Evolutionary conservation across 2,329 filamentous ascomycete genomes (phyloP).

Genomic region (Fusarium gaditjirri): DNA sequence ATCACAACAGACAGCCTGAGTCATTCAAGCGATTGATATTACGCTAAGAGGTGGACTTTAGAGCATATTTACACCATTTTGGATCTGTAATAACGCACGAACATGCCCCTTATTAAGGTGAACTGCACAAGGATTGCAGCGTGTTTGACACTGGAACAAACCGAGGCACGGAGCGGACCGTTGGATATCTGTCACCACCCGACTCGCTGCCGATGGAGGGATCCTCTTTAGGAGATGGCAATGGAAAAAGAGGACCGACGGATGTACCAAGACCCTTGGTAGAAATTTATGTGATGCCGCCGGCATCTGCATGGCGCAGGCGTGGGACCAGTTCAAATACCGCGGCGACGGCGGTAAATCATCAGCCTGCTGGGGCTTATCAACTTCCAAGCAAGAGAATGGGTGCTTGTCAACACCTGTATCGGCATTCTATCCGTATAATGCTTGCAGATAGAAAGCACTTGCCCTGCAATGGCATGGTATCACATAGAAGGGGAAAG

Average conservation of each 20-base stretch:
- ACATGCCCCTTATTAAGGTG: not conserved
- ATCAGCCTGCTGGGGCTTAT: constrained; percentile 22
- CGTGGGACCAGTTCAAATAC: constrained; percentile 25
- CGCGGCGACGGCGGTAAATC: constrained; percentile 35
- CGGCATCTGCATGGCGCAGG: constrained; percentile 15
- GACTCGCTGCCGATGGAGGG: not conserved
- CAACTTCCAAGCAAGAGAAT: not conserved
- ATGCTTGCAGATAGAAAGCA: not conserved
- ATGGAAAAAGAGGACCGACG: not conserved
- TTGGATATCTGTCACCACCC: constrained; percentile 17
- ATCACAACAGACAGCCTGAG: not conserved
- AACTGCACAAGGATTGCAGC: not conserved
- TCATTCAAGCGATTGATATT: not conserved
- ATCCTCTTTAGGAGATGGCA: not conserved
- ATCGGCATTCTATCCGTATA: not conserved
- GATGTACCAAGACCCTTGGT: not conserved
- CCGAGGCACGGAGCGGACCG: constrained; percentile 22
- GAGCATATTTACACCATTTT: not conserved
- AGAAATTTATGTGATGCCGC: constrained; percentile 5
- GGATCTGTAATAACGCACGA: not conserved
- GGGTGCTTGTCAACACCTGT: not conserved
- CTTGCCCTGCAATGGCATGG: not conserved
- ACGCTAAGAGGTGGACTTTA: constrained; percentile 5
- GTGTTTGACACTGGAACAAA: constrained; percentile 3
- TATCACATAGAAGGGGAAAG: not conserved